Evolutionary conservation across 2,329 filamentous ascomycete genomes (phyloP), one percentile per base, ranked within the genome.

Genomic region (Harringtonia aguacate): DNA sequence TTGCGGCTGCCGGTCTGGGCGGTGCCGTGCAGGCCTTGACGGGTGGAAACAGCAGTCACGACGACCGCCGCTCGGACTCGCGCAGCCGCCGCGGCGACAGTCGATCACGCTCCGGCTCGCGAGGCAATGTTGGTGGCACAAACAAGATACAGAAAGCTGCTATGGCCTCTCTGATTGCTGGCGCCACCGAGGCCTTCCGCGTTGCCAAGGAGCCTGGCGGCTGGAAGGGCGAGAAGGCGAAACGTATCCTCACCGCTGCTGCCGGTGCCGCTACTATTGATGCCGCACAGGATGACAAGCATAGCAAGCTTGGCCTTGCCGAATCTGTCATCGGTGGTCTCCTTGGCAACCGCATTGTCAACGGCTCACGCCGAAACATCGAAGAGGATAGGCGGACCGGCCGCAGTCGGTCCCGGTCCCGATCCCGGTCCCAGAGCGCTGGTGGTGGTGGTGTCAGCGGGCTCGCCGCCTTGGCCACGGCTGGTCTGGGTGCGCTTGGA

Each of bases 211-310:
- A 92, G 50, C 84, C 87, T 3, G 90, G 90, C 44, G 77, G 82
- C 36, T 95, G 89, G 88, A 84, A 81, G 50, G 90, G 89, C 31
- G 84, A 86, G 50, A 95, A 95, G 66, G 86, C 88, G 52, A 92
- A 88, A 68, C 86, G 90, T 42, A 78, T 97, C 48, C 75, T 94
- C 39, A 95, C 90, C 20, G 89, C 88, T 39, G 90, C 90, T 22
- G 75, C 77, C 22, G 84, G 86, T 63, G 88, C 90, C 47, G 90
- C 86, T 52, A 85, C 87, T 46, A 84, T 95, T 48, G 87, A 95
- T 61, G 79, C 81, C 9, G 81, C 81, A 21, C 74, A 88, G 35
- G 74, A 88, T 55, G 70, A 73, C 17, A 78, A 82, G 53, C 81
- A 88, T 58, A 85, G 83, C 65, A 94, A 88, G 64, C 78, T 86